These are phyloP conservation scores for Dictyophora rubrovolvata DNA, from an alignment of 768 basidiomycete species.

Conservation along the genomic window DNA sequence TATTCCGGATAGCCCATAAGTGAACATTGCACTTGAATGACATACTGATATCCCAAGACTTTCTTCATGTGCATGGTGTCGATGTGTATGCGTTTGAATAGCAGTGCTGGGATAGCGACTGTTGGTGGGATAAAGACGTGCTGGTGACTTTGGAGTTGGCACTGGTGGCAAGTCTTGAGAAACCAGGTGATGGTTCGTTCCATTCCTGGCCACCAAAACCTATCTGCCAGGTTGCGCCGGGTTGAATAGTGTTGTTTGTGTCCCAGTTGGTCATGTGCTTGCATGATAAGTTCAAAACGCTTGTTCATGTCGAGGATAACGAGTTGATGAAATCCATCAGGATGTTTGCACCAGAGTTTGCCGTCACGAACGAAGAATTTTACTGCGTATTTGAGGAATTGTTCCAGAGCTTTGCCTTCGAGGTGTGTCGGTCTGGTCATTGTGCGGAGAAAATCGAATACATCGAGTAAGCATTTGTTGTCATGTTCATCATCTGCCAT, in stretches of 20 bases:
- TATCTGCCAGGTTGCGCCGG: background rate
- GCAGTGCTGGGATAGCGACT: conserved; percentile 11
- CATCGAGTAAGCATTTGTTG: too few species aligned
- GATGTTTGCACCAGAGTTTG: conserved; percentile 12
- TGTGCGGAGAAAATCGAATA: too few species aligned
- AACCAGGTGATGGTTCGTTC: conserved; percentile 14
- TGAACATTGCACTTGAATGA: conserved; percentile 28
- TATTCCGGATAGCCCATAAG: conserved; percentile 27
- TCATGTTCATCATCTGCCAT: too few species aligned
- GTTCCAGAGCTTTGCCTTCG: too few species aligned
- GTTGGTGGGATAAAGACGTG: conserved; percentile 18
- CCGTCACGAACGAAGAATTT: conserved; percentile 8
- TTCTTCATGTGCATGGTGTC: conserved; percentile 33
- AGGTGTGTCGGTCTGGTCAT: too few species aligned
- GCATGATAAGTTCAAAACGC: conserved; percentile 4
- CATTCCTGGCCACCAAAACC: conserved; percentile 21
- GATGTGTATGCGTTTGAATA: conserved; percentile 28
- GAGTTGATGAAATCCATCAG: conserved; percentile 14
- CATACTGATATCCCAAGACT: conserved; percentile 22
- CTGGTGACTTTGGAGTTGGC: conserved; percentile 23
- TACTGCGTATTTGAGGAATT: background rate
- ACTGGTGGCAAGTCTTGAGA: conserved; percentile 26
- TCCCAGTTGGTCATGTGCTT: conserved; percentile 14
- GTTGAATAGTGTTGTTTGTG: conserved; percentile 16
- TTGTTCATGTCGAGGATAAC: conserved; percentile 6